Evolutionary conservation across 2,329 filamentous ascomycete genomes (phyloP), one percentile per base, ranked within the genome.

Genomic region (Cercospora sojina): DNA sequence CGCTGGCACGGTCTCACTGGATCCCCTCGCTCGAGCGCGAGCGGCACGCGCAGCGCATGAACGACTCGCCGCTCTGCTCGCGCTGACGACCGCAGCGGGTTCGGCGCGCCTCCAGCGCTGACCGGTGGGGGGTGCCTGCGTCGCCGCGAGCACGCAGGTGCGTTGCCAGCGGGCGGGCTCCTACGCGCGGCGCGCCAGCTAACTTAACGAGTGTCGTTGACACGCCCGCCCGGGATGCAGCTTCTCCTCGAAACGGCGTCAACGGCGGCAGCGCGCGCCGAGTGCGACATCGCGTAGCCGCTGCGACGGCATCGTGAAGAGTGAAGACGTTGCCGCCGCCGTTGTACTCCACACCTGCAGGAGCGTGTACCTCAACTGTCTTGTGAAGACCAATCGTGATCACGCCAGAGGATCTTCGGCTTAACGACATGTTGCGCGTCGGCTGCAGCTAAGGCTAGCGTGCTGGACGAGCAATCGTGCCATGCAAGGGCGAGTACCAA

Each of bases 401-500:
- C 43, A 47, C 29, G 38, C 35, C 27, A 53, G 62, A 51, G 66
- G 65, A 70, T 70, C 70, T 59, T 67, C 70, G 70, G 66, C 65
- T 70, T 57, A 67, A 62, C 60, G 63, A 65, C 68, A 60, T 67
- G 69, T 64, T 70, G 68, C 70, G 70, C 69, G 68, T 20, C 23
- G 49, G 27, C 47, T 62, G 62, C 61, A 68, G 69, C 69, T 68
- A 67, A 49, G 38, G 57, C 64, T 70, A 70, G 69, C 66, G 66
- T 67, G 66, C 64, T 59, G 9, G 59, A 35, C 47, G 65, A 70
- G 68, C 68, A 67, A 65, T 68, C 66, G 67, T 59, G 64, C 64
- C 61, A 61, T 70, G 69, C 69, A 70, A 70, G 69, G 69, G 69
- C 69, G 58, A 38, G 64, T 69, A 66, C 64, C 62, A 41, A 59